A percentile compares a stretch with the other conserved stretches of the same genome.
phyloP scores from a whole-genome alignment of 1,139 yeast species.

The Lodderomyces elongisporus region DNA sequence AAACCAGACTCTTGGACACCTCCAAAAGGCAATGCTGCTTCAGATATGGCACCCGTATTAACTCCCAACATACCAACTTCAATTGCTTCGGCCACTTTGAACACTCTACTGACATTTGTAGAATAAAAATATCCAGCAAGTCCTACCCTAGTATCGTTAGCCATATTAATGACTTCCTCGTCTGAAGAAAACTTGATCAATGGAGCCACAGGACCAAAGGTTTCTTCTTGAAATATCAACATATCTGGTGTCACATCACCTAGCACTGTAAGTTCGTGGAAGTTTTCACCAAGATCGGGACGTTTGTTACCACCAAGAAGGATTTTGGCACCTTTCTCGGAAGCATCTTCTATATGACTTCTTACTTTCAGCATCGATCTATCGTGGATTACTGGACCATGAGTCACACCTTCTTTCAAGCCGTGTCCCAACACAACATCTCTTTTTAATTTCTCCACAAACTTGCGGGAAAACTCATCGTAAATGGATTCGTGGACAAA shows the following conservation, averaged over 20 bases:
- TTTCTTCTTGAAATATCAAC: slow-evolving; percentile 66
- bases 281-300: slow-evolving; percentile 65
- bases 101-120: slow-evolving; percentile 46
- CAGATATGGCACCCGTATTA: slow-evolving; percentile 42
- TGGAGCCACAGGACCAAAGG: slow-evolving; percentile 89
- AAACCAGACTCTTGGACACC: slow-evolving; percentile 44
- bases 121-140: slow-evolving; percentile 45
- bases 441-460: slow-evolving; percentile 47
- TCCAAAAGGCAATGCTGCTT: slow-evolving; percentile 45
- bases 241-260: slow-evolving; percentile 61
- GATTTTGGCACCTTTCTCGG: slow-evolving; percentile 63
- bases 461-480: slow-evolving; percentile 45
- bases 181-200: slow-evolving; percentile 58
- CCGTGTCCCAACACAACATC: slow-evolving; percentile 69
- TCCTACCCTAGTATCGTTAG: slow-evolving; percentile 57
- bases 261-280: slow-evolving; percentile 73
- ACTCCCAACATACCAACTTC: slow-evolving; percentile 47
- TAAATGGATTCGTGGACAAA: slow-evolving; percentile 69
- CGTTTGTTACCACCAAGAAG: slow-evolving; percentile 62
- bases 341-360: slow-evolving; percentile 70
- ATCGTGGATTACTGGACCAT: slow-evolving; percentile 76
- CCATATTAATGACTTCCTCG: slow-evolving; percentile 63
- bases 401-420: slow-evolving; percentile 58
- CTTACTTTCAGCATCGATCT: slow-evolving; percentile 66
- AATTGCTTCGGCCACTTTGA: slow-evolving; percentile 42